Base-by-base conservation (phyloP, 2,329 filamentous ascomycete species). In the Paraphoma sp. region DNA sequence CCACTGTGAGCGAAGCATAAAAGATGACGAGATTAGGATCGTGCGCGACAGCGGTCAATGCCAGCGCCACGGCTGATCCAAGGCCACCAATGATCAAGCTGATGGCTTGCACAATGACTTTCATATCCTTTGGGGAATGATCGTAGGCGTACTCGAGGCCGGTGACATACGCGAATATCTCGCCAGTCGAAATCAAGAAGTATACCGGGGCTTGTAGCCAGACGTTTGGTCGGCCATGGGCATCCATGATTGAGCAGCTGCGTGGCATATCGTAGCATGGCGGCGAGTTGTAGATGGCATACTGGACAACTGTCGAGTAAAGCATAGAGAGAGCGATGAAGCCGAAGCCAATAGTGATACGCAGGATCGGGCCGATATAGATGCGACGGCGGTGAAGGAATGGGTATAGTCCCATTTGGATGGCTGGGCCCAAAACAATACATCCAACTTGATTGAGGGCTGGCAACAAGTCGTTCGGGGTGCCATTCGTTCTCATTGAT, bases 101-200 rank as follows among this genome's bases (percentile, higher is more conserved):
- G 31, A 76, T 67, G 1, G 75, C 71, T 53, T 78, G 75, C 3
- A 78, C 72, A 11, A 78, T 61, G 3, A 65, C 69, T 40, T 73
- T 75, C 78, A 81, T 81, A 11, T 73, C 69, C 31, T 73, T 73
- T 0, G 80, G 80, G 0, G 80, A 76, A 30, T 80, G 67, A 40
- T 70, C 72, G 60, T 82, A 82, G 0, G 77, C 75, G 50, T 79
- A 81, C 57, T 82, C 80, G 38, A 75, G 73, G 1, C 71, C 75
- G 0, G 80, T 80, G 12, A 78, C 75, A 46, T 77, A 70, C 0
- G 76, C 74, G 17, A 82, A 76, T 10, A 82, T 77, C 62, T 82
- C 81, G 0, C 74, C 76, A 4, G 77, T 56, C 0, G 78, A 76
- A 0, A 79, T 68, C 8, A 76, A 56, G 18, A 80, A 63, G 56